Conservation (phyloP, 108 stramenopile genomes). For the Cyclotella atomus region DNA sequence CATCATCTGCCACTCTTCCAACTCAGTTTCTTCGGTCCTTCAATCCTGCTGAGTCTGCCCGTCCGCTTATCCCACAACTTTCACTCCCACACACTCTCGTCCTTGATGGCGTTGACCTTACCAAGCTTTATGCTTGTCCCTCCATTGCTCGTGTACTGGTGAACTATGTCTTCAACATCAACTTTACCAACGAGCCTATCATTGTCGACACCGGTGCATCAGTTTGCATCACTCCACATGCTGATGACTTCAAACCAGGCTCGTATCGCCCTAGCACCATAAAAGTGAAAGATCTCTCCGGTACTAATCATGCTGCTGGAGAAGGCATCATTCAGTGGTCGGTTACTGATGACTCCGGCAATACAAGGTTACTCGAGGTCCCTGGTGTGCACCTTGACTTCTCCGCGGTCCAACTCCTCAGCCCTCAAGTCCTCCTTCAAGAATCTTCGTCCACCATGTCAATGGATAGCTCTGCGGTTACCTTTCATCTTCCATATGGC, state of each 20-base stretch:
- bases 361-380: not conserved
- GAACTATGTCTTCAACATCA: not conserved
- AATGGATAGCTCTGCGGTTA: no score
- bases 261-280: slow-evolving; percentile 12
- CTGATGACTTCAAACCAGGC: slow-evolving; percentile 20
- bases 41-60: no score
- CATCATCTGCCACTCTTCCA: no score
- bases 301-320: slow-evolving; percentile 11
- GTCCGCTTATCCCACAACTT: no score
- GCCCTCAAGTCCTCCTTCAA: slow-evolving; percentile 26
- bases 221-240: slow-evolving; percentile 24
- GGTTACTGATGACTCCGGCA: not conserved
- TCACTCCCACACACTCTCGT: no score
- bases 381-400: slow-evolving; percentile 19
- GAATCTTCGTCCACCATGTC: not conserved
- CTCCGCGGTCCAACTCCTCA: slow-evolving; percentile 11
- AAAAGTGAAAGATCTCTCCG: slow-evolving; percentile 19
- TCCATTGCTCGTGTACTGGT: no score
- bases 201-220: slow-evolving; percentile 40
- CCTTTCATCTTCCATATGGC: no score
- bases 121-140: no score
- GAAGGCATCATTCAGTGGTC: slow-evolving; percentile 25
- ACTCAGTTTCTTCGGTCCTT: no score
- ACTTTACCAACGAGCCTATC: not conserved
- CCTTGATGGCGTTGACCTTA: no score